A percentile compares a stretch with the other conserved stretches of the same genome.
phyloP scores from a whole-genome alignment of 208 protist genomes.

The Lotmaria passim region DNA sequence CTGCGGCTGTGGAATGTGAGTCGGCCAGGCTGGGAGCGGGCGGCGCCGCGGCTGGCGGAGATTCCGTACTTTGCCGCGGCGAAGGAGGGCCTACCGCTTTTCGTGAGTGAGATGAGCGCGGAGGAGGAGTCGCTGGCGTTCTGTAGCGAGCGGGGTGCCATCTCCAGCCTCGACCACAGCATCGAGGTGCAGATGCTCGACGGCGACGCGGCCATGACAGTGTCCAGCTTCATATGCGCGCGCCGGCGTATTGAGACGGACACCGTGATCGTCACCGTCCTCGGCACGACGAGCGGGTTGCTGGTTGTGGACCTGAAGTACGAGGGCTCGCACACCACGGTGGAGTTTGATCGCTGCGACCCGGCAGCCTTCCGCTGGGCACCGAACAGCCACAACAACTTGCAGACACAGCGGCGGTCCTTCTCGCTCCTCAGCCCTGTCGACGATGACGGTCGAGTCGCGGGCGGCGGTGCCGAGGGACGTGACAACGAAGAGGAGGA shows the following conservation, averaged over 20 bases:
- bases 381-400: constrained; percentile 27
- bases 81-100: constrained; percentile 63
- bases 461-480: not conserved
- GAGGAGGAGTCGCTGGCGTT: constrained; percentile 77
- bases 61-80: constrained; percentile 70
- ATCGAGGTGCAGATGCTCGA: constrained; percentile 77
- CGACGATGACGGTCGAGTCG: not conserved
- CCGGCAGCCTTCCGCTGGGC: constrained; percentile 30
- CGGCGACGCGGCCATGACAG: constrained; percentile 37
- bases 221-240: constrained; percentile 67
- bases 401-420: constrained; percentile 1
- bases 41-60: constrained; percentile 58
- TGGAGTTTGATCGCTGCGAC: constrained; percentile 52
- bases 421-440: not conserved
- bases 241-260: constrained; percentile 45
- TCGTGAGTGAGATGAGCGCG: constrained; percentile 73
- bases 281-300: constrained; percentile 60
- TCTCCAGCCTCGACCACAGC: constrained; percentile 82
- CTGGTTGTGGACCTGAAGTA: constrained; percentile 72
- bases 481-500: not conserved
- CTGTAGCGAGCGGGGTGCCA: constrained; percentile 74
- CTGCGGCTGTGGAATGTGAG: constrained; percentile 77
- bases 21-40: constrained; percentile 49
- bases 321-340: constrained; percentile 58
- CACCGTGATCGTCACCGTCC: constrained; percentile 49